Evolutionary conservation across 169 alveolate species (phyloP).

Genomic region (Eimeria sp.): DNA sequence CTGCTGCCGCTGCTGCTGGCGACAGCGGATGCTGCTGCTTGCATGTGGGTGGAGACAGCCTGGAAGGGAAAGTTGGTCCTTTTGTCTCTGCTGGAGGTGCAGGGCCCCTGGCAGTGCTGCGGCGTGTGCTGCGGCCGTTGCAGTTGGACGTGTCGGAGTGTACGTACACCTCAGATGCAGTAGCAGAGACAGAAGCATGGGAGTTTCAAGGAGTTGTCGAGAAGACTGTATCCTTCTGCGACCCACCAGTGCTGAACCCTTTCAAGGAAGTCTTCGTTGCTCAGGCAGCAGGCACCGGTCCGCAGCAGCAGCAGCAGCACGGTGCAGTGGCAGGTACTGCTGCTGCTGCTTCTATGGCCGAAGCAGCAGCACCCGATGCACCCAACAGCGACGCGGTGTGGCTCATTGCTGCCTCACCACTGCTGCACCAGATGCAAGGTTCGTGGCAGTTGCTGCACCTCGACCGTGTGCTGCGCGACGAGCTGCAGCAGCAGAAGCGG

Average conservation of each 20-base stretch:
- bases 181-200: slow-evolving; percentile 42
- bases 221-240: slow-evolving; percentile 41
- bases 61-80: slow-evolving; percentile 42
- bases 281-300: slow-evolving; percentile 27
- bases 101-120: slow-evolving; percentile 56
- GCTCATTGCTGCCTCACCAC: slow-evolving; percentile 54
- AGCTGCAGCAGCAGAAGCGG: slow-evolving; percentile 42
- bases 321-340: background rate
- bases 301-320: slow-evolving; percentile 50
- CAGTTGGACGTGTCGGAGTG: slow-evolving; percentile 29
- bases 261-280: slow-evolving; percentile 15
- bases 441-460: slow-evolving; percentile 69
- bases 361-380: slow-evolving; percentile 13
- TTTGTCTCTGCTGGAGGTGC: slow-evolving; percentile 44
- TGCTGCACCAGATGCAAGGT: slow-evolving; percentile 61
- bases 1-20: slow-evolving; percentile 69
- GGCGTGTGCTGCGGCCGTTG: slow-evolving; percentile 55
- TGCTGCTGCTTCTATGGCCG: slow-evolving; percentile 19
- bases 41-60: slow-evolving; percentile 39
- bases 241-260: slow-evolving; percentile 2
- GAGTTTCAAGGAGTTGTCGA: slow-evolving; percentile 34
- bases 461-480: background rate
- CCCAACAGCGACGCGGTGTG: slow-evolving; percentile 42
- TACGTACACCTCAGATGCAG: slow-evolving; percentile 51
- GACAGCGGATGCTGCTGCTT: slow-evolving; percentile 40